These are phyloP conservation scores for Ambrosia artemisiifolia DNA, from an alignment of 129 eudicot species.

Conservation along the genomic window DNA sequence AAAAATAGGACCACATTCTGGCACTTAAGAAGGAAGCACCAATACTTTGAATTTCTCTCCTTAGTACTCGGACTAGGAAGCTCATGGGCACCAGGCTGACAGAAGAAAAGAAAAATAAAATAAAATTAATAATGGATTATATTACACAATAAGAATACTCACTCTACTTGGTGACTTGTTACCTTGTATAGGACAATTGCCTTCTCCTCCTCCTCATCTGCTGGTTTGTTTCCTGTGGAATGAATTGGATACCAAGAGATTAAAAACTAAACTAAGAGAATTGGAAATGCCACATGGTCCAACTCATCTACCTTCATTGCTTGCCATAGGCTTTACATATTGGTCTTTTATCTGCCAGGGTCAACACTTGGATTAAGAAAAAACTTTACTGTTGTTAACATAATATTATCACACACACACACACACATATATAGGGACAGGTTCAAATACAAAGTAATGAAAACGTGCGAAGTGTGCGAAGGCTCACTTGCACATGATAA, in stretches of 20 bases:
- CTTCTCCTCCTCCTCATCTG: constrained; percentile 49
- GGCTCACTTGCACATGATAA: too few relatives aligned
- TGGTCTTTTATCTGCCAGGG: constrained; percentile 56
- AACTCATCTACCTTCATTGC: constrained; percentile 52
- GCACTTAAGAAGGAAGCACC: constrained; percentile 18
- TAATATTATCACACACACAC: background rate
- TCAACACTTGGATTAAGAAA: constrained; percentile 6
- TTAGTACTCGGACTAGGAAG: constrained; percentile 40
- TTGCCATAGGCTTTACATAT: constrained; percentile 40
- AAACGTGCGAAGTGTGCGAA: too few relatives aligned
- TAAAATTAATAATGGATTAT: background rate
- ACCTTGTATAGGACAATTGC: constrained; percentile 94
- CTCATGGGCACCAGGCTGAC: constrained; percentile 65
- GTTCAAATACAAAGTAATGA: too few relatives aligned
- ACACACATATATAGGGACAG: too few relatives aligned
- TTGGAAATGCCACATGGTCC: constrained; percentile 6
- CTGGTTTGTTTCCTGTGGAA: constrained; percentile 49
- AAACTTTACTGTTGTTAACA: background rate
- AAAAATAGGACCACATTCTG: background rate
- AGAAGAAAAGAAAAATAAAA: constrained; percentile 18
- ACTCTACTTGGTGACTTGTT: constrained; percentile 11
- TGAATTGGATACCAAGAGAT: constrained; percentile 15
- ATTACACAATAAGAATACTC: background rate
- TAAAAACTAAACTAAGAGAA: background rate
- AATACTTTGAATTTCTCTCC: constrained; percentile 73